Conservation (phyloP, 306 rosid genomes). For the Nissolia schottii region DNA sequence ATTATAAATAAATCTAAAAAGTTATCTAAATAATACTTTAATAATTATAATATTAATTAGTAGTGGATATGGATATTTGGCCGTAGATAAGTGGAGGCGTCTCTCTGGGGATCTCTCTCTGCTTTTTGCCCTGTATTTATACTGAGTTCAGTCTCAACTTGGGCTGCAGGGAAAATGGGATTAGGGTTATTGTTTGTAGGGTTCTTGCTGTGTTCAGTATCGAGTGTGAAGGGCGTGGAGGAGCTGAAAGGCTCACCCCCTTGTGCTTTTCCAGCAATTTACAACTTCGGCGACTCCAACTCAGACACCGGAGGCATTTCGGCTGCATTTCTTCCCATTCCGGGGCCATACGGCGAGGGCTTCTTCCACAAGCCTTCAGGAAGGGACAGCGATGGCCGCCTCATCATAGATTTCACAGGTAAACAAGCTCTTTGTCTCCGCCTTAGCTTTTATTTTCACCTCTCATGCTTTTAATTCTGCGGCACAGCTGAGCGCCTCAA, state of each 20-base stretch:
- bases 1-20: too few species aligned
- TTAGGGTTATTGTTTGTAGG: conserved; percentile 4
- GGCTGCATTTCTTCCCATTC: conserved; percentile 72
- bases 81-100: too few species aligned
- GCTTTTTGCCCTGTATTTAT: background rate
- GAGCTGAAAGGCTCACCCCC: conserved; percentile 25
- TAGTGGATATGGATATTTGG: too few species aligned
- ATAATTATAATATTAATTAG: too few species aligned
- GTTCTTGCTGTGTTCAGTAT: conserved; percentile 28
- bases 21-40: too few species aligned
- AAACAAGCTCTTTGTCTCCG: background rate
- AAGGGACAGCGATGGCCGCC: conserved; percentile 83
- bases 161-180: conserved; percentile 37
- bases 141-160: background rate
- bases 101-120: background rate
- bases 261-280: conserved; percentile 76
- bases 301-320: conserved; percentile 96
- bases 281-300: conserved; percentile 95
- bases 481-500: conserved; percentile 62
- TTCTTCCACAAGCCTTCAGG: conserved; percentile 72
- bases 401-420: conserved; percentile 86
- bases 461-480: background rate
- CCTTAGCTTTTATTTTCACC: too few species aligned
- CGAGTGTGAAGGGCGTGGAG: conserved; percentile 20
- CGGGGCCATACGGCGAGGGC: conserved; percentile 62